phyloP scores from a whole-genome alignment of 2,329 filamentous ascomycete species.

The Falciphora oryzae region DNA sequence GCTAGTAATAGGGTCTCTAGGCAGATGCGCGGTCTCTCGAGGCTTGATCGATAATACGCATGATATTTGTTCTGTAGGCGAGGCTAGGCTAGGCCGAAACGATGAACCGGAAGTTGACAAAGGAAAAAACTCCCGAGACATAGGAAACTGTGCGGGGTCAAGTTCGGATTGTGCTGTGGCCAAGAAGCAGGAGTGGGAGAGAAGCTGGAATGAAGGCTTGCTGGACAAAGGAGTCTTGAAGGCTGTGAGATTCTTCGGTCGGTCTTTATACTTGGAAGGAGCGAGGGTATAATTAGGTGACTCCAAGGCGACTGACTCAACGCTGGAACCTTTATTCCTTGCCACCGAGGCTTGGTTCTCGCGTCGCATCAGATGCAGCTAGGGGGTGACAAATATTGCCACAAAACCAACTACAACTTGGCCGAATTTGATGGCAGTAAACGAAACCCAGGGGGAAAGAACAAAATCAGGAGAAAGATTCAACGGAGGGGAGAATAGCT shows the following conservation, averaged over 20 bases:
- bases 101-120: background rate
- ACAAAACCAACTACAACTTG: too few relatives aligned
- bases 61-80: background rate
- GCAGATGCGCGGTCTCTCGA: too few relatives aligned
- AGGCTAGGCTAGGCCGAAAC: background rate
- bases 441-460: too few relatives aligned
- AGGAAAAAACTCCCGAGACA: background rate
- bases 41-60: background rate
- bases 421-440: too few relatives aligned
- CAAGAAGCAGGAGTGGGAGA: background rate
- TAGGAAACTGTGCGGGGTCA: background rate
- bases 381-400: too few relatives aligned
- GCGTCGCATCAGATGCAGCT: background rate
- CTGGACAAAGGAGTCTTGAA: background rate
- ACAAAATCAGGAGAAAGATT: too few relatives aligned
- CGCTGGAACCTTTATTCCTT: background rate
- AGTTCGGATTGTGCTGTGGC: background rate
- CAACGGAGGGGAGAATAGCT: too few relatives aligned
- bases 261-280: background rate
- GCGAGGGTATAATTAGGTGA: background rate
- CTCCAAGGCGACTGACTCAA: background rate
- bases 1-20: background rate
- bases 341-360: background rate
- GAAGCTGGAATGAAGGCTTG: background rate
- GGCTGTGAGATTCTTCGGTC: background rate